Percentiles rank a stretch among this genome's conserved stretches.
Conservation (phyloP, 441 rosid species). For the Populus hybrid region DNA sequence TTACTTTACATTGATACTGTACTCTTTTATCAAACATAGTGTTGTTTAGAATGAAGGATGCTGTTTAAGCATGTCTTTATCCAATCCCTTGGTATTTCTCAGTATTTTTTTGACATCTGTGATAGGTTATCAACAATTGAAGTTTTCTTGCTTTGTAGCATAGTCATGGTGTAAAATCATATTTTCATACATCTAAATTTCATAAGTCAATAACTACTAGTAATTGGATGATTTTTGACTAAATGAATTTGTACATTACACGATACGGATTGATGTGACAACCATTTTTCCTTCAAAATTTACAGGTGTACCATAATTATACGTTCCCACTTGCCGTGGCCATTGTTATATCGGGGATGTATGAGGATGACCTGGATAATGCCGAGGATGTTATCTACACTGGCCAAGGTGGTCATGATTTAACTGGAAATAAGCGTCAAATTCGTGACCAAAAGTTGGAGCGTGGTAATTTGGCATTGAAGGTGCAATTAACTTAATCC, state of each 20-base stretch:
- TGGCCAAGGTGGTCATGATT: constrained; percentile 88
- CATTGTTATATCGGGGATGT: constrained; percentile 82
- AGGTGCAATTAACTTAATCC: constrained; percentile 41
- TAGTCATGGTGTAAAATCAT: neutral
- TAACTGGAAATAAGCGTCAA: constrained; percentile 81
- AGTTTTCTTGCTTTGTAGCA: neutral
- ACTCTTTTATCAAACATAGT: neutral
- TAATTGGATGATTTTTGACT: neutral
- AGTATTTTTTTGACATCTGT: neutral
- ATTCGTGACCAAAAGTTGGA: constrained; percentile 54
- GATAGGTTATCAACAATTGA: neutral
- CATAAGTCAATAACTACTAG: neutral
- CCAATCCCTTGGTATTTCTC: neutral
- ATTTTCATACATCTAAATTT: neutral
- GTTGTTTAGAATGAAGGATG: neutral
- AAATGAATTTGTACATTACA: neutral
- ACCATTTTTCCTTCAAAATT: constrained; percentile 5
- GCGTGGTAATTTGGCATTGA: constrained; percentile 84
- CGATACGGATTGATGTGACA: neutral
- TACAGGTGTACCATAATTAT: constrained; percentile 46
- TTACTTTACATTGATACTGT: neutral
- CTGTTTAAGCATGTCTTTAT: neutral
- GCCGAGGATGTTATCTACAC: constrained; percentile 80
- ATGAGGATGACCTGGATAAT: constrained; percentile 89
- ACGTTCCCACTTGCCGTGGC: constrained; percentile 61